A percentile compares a stretch with the other conserved stretches of the same genome.
Conservation (phyloP, 2,329 filamentous ascomycete genomes). For the Aspergillus thermomutatus region DNA sequence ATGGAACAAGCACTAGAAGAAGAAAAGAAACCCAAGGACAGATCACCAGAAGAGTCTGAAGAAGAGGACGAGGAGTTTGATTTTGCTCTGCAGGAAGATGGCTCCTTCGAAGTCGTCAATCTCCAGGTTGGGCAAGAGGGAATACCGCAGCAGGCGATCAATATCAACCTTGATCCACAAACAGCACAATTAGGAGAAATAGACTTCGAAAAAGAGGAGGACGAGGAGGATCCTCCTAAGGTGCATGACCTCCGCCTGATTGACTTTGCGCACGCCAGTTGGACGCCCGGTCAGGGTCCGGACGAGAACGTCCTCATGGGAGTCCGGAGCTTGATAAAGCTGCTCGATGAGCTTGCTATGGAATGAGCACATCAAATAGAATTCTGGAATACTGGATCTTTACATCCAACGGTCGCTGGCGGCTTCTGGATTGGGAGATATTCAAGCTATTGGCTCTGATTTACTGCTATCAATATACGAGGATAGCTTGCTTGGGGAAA, state of each 20-base stretch:
- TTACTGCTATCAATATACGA: not conserved
- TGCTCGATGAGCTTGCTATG: slow-evolving; percentile 64
- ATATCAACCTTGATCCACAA: slow-evolving; percentile 34
- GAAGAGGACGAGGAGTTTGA: slow-evolving; percentile 27
- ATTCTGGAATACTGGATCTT: slow-evolving; percentile 4
- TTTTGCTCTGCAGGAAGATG: slow-evolving; percentile 25
- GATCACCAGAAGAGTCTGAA: slow-evolving; percentile 29
- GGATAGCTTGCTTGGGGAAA: not conserved
- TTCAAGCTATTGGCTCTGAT: not conserved
- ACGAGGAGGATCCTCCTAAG: slow-evolving; percentile 58
- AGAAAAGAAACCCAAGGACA: slow-evolving; percentile 36
- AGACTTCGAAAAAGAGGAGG: slow-evolving; percentile 53
- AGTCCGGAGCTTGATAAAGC: slow-evolving; percentile 65
- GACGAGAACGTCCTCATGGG: slow-evolving; percentile 81
- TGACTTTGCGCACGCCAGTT: slow-evolving; percentile 91
- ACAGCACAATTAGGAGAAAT: slow-evolving; percentile 45
- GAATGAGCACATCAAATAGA: slow-evolving; percentile 12
- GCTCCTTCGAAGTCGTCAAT: slow-evolving; percentile 29
- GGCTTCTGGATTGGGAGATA: slow-evolving; percentile 8
- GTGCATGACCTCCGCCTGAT: slow-evolving; percentile 83
- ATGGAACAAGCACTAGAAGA: slow-evolving; percentile 49
- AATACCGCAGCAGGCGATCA: slow-evolving; percentile 29
- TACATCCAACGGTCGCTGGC: slow-evolving; percentile 25
- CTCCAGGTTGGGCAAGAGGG: slow-evolving; percentile 27
- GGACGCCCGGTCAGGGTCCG: slow-evolving; percentile 74